Percentiles rank a stretch among this genome's conserved stretches.
Evolutionary conservation across 2,329 filamentous ascomycete species (phyloP).

Genomic region (Plenodomus lindquistii): DNA sequence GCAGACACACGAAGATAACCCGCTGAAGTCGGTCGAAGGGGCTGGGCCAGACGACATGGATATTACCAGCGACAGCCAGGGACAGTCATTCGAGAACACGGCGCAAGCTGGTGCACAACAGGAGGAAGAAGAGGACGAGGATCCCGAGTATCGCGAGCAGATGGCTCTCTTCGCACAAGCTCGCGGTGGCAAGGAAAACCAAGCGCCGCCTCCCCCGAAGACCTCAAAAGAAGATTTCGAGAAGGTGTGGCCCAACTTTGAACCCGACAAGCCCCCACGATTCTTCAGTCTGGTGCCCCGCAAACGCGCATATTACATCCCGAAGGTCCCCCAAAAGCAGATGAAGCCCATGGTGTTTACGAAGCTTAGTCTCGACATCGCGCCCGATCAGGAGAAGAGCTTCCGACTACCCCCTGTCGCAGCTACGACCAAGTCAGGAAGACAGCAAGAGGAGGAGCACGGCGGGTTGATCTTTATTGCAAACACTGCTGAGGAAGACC

Average conservation of each 20-base stretch:
- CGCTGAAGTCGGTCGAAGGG: conserved; percentile 39
- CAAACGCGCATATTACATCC: conserved; percentile 75
- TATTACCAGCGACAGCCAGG: conserved; percentile 15
- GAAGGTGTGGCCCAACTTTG: conserved; percentile 80
- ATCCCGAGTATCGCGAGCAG: conserved; percentile 41
- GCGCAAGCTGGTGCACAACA: conserved; percentile 21
- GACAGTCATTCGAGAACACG: conserved; percentile 20
- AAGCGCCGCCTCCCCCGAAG: conserved; percentile 69
- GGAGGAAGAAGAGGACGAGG: conserved; percentile 39
- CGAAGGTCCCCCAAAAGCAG: conserved; percentile 76
- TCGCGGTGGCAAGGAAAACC: conserved; percentile 40
- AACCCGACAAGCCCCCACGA: conserved; percentile 71
- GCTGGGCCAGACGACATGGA: conserved; percentile 8
- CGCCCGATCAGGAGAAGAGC: conserved; percentile 80
- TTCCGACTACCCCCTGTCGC: conserved; percentile 73
- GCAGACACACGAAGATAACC: conserved; percentile 42
- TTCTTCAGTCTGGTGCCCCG: conserved; percentile 84
- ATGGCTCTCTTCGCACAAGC: conserved; percentile 37
- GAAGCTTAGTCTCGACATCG: conserved; percentile 86
- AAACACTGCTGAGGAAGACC: conserved; percentile 50
- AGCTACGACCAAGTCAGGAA: conserved; percentile 50
- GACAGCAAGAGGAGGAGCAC: conserved; percentile 56
- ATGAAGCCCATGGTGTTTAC: conserved; percentile 82
- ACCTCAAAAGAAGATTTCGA: conserved; percentile 76
- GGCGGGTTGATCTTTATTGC: conserved; percentile 58